Evolutionary conservation across 306 rosid species (phyloP).

Genomic region (Prunus mira): DNA sequence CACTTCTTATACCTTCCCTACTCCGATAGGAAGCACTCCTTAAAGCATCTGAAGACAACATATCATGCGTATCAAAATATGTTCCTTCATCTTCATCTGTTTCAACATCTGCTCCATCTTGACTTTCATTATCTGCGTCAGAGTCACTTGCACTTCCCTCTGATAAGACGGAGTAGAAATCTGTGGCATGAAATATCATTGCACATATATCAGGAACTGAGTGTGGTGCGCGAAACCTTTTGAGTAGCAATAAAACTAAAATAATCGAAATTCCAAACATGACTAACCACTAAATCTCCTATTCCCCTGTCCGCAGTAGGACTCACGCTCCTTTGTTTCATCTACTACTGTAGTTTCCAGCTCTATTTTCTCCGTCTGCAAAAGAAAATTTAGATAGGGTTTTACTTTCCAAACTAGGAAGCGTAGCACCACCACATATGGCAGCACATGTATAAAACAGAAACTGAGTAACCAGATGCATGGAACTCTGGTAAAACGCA

Average conservation of each 20-base stretch:
- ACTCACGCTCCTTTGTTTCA: conserved; percentile 97
- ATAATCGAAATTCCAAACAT: conserved; percentile 12
- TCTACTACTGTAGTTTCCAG: conserved; percentile 96
- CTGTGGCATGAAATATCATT: conserved; percentile 39
- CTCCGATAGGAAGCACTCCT: conserved; percentile 94
- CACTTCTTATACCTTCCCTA: conserved; percentile 64
- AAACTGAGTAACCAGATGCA: not conserved
- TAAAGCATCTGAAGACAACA: conserved; percentile 77
- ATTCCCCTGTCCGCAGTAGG: conserved; percentile 86
- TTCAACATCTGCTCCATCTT: conserved; percentile 88
- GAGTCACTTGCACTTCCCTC: conserved; percentile 91
- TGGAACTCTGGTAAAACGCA: not conserved
- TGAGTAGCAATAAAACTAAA: not conserved
- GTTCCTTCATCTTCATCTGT: conserved; percentile 87
- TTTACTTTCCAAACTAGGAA: not conserved
- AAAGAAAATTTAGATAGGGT: conserved; percentile 11
- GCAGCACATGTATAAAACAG: not conserved
- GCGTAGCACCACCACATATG: not conserved
- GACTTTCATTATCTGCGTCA: conserved; percentile 91
- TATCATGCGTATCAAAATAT: conserved; percentile 87
- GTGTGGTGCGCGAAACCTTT: not conserved
- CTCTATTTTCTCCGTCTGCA: conserved; percentile 95
- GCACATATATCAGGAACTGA: not conserved
- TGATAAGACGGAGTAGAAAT: conserved; percentile 94
- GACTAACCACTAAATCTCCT: conserved; percentile 91